These are phyloP conservation scores for Fusarium multiceps DNA, from an alignment of 2,329 filamentous ascomycete species.

Conservation along the genomic window DNA sequence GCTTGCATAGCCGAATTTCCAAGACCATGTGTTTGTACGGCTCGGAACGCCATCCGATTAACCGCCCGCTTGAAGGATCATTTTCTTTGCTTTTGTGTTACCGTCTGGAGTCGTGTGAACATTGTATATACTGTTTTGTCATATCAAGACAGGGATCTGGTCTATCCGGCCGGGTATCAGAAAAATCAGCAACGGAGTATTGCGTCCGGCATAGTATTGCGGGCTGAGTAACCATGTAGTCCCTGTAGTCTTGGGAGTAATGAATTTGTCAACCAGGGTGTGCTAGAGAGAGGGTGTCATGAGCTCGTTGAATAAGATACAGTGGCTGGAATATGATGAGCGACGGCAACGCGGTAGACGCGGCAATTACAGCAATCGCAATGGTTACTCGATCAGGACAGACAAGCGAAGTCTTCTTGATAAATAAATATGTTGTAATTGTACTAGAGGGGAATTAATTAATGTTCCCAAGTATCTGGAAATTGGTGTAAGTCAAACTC, in stretches of 20 bases:
- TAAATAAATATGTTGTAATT: neutral
- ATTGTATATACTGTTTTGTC: neutral
- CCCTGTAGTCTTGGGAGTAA: neutral
- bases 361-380: neutral
- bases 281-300: neutral
- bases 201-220: neutral
- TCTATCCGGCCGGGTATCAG: neutral
- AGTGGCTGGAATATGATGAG: neutral
- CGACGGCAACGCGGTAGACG: neutral
- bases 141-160: neutral
- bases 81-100: neutral
- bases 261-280: neutral
- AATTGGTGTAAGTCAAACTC: neutral
- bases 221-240: neutral
- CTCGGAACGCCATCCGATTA: neutral
- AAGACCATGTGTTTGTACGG: neutral
- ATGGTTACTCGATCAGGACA: neutral
- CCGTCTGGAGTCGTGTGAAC: neutral
- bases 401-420: neutral
- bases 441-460: neutral
- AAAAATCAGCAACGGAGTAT: neutral
- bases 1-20: neutral
- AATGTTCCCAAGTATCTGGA: neutral
- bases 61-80: neutral
- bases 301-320: neutral